Evolutionary conservation across 768 basidiomycete species (phyloP).

Genomic region (Dacryopinax spathularia): DNA sequence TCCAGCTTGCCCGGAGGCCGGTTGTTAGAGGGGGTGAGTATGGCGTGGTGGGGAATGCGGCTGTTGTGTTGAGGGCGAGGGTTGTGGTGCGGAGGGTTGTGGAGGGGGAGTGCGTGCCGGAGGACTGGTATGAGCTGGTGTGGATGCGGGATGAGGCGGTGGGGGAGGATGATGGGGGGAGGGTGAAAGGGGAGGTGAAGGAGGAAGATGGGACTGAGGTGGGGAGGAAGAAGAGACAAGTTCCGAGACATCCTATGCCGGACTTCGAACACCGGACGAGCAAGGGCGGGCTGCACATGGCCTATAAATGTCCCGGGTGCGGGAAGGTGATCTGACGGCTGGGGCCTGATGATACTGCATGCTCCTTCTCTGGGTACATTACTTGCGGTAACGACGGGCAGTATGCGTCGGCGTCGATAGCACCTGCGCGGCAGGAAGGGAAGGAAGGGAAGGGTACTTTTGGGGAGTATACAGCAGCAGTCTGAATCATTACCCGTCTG

Average conservation of each 20-base stretch:
- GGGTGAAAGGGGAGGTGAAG: conserved; percentile 12
- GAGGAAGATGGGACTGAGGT: conserved; percentile 18
- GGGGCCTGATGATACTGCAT: no score
- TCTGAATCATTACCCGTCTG: no score
- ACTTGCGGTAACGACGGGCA: no score
- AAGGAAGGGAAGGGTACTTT: no score
- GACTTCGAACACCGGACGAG: not conserved
- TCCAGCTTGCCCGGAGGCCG: conserved; percentile 37
- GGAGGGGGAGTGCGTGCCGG: conserved; percentile 20
- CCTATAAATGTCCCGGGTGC: conserved; percentile 33
- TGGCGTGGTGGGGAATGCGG: conserved; percentile 40
- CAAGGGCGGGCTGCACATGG: conserved; percentile 9
- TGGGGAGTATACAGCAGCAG: no score
- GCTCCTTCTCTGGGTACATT: no score
- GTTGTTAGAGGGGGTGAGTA: conserved; percentile 36
- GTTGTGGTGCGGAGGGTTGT: conserved; percentile 32
- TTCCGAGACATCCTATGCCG: not conserved
- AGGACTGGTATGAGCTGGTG: conserved; percentile 23
- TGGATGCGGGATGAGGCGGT: not conserved
- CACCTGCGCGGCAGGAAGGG: no score
- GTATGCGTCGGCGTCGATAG: no score
- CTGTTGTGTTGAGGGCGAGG: conserved; percentile 34
- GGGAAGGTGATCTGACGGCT: conserved; percentile 29
- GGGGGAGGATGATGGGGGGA: not conserved
- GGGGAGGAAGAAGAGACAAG: conserved; percentile 10